phyloP scores from a whole-genome alignment of 2,329 filamentous ascomycete genomes.

The Ceratocystis huliohia region DNA sequence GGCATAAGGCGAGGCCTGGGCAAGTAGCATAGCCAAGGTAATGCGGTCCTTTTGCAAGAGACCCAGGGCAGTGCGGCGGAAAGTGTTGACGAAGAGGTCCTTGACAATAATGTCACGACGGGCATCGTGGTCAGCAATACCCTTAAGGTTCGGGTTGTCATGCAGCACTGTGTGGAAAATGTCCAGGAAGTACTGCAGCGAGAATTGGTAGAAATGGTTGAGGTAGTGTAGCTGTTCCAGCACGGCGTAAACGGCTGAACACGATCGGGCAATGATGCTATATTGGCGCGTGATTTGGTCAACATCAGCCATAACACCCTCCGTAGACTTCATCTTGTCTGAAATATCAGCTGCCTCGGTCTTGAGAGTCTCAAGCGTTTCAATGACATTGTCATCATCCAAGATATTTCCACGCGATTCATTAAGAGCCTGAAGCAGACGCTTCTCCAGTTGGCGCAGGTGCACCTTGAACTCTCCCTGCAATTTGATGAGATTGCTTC shows the following conservation, averaged over 20 bases:
- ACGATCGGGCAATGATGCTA: slow-evolving; percentile 81
- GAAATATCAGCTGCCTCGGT: slow-evolving; percentile 95
- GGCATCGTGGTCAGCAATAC: slow-evolving; percentile 59
- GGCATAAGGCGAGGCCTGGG: slow-evolving; percentile 87
- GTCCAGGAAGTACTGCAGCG: slow-evolving; percentile 91
- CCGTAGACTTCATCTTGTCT: slow-evolving; percentile 88
- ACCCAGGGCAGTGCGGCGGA: slow-evolving; percentile 84
- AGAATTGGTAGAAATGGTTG: slow-evolving; percentile 99
- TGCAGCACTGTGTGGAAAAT: slow-evolving; percentile 91
- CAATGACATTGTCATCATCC: slow-evolving; percentile 95
- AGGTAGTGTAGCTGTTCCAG: slow-evolving; percentile 95
- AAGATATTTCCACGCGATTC: slow-evolving; percentile 96
- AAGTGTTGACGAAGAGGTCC: slow-evolving; percentile 81
- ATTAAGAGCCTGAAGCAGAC: slow-evolving; percentile 84
- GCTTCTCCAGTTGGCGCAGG: slow-evolving; percentile 86
- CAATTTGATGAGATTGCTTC: slow-evolving; percentile 94
- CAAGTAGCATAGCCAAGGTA: slow-evolving; percentile 85
- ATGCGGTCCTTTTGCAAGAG: slow-evolving; percentile 88
- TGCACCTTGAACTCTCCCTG: slow-evolving; percentile 99
- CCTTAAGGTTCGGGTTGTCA: slow-evolving; percentile 59
- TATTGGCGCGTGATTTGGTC: slow-evolving; percentile 93
- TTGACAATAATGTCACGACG: slow-evolving; percentile 83
- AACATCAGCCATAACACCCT: slow-evolving; percentile 96
- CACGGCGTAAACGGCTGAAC: slow-evolving; percentile 93
- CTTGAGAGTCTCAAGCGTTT: slow-evolving; percentile 94